Evolutionary conservation across 1,284 basidiomycete species (phyloP).

Genomic region (Pseudozyma pruni): DNA sequence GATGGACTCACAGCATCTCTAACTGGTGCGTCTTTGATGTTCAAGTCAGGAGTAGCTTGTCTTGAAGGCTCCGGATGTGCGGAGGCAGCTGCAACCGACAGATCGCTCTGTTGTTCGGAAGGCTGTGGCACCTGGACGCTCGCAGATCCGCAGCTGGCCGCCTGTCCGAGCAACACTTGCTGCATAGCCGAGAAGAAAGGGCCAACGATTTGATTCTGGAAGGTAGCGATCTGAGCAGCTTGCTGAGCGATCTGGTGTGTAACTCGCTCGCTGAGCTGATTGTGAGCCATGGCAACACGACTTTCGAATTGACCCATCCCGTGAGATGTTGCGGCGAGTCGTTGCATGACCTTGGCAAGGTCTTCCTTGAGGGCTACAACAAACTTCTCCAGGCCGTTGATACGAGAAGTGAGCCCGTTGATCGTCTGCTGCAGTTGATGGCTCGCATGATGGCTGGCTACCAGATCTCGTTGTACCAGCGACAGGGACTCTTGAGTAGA

Average conservation of each 20-base stretch:
- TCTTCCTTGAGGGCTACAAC: background rate
- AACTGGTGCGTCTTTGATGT: no score
- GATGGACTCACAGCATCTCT: no score
- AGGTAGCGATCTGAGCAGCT: background rate
- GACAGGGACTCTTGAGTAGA: constrained; percentile 8
- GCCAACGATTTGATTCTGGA: constrained; percentile 3
- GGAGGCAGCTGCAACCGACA: no score
- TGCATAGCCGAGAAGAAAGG: constrained; percentile 5
- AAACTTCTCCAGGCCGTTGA: background rate
- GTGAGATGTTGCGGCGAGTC: background rate
- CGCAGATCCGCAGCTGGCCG: background rate
- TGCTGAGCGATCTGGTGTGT: constrained; percentile 1
- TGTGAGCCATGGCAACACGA: constrained; percentile 1
- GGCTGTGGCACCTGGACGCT: background rate
- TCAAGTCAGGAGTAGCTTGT: no score
- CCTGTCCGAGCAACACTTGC: background rate
- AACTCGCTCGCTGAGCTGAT: constrained; percentile 7
- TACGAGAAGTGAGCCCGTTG: background rate
- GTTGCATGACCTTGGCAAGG: background rate
- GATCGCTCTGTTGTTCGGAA: background rate
- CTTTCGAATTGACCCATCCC: constrained; percentile 4
- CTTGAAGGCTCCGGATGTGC: no score
- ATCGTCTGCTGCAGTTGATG: background rate
- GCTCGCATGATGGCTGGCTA: background rate
- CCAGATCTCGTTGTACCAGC: constrained; percentile 1